Evolutionary conservation across 495 filamentous ascomycete genomes (phyloP).

Genomic region (Neurospora tetrasperma): DNA sequence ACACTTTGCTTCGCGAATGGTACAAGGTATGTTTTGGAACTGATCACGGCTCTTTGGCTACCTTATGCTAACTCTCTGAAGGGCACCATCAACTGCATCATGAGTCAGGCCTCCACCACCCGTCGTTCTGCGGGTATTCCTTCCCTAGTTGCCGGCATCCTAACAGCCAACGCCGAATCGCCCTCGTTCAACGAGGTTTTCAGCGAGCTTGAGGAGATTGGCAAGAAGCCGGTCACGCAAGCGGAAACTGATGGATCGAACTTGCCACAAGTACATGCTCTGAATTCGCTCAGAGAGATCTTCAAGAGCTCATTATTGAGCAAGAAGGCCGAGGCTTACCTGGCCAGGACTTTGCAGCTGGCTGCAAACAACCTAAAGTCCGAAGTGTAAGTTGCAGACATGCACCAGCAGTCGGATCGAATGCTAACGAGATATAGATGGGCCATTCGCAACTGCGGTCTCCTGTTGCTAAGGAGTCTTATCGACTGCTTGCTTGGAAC

Average conservation of each 20-base stretch:
- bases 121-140: conserved; percentile 88
- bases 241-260: conserved; percentile 50
- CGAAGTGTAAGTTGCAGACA: conserved; percentile 41
- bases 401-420: neutral
- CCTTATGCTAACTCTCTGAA: conserved; percentile 18
- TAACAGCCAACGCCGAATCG: conserved; percentile 43
- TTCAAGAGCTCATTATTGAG: conserved; percentile 68
- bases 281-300: conserved; percentile 83
- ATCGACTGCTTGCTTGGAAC: conserved; percentile 67
- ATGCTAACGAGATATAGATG: conserved; percentile 44
- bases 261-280: conserved; percentile 83
- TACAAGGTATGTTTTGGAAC: conserved; percentile 48
- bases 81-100: conserved; percentile 54
- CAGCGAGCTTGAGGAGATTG: conserved; percentile 39
- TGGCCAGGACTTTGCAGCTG: conserved; percentile 62
- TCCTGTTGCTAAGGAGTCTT: conserved; percentile 78
- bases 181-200: conserved; percentile 46
- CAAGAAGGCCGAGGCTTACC: conserved; percentile 50
- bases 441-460: conserved; percentile 85
- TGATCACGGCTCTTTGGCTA: neutral
- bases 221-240: conserved; percentile 38
- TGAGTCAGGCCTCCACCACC: conserved; percentile 66
- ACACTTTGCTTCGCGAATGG: conserved; percentile 44
- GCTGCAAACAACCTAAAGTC: conserved; percentile 63
- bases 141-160: conserved; percentile 66